A percentile compares a stretch with the other conserved stretches of the same genome.
phyloP scores from a whole-genome alignment of 306 rosid species.

The Herpetospermum pedunculosum region DNA sequence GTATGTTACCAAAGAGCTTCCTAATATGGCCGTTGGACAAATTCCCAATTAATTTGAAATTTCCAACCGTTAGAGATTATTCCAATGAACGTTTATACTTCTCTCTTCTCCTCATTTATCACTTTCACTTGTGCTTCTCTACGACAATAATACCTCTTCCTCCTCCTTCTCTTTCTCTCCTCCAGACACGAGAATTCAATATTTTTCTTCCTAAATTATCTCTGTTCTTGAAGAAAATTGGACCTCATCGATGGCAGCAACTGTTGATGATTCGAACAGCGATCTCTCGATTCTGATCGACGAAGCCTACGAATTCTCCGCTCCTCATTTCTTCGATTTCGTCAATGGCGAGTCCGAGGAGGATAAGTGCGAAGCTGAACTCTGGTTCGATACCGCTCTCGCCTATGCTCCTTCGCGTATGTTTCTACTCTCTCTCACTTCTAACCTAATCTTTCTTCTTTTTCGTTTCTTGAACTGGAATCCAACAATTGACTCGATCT shows the following conservation, averaged over 20 bases:
- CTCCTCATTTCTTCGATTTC: conserved; percentile 83
- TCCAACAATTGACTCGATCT: neutral
- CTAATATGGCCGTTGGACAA: conserved; percentile 14
- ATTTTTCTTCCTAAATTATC: conserved; percentile 6
- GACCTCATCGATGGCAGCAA: conserved; percentile 37
- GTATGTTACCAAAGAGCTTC: neutral
- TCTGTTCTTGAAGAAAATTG: conserved; percentile 3
- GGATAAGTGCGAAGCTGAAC: conserved; percentile 48
- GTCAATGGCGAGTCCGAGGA: conserved; percentile 40
- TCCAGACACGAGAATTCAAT: neutral
- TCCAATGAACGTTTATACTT: neutral
- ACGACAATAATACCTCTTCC: neutral
- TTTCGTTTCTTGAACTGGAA: neutral
- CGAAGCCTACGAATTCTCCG: conserved; percentile 70
- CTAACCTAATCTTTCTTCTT: neutral
- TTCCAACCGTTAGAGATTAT: conserved; percentile 27
- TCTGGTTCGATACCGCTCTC: conserved; percentile 78
- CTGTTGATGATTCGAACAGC: conserved; percentile 28
- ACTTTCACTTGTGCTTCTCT: neutral
- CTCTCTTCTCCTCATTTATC: neutral
- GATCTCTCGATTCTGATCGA: conserved; percentile 36
- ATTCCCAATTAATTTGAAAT: conserved; percentile 17
- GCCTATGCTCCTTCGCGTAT: conserved; percentile 87
- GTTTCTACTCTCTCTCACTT: conserved; percentile 7
- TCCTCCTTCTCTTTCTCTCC: neutral